Evolutionary conservation across 108 stramenopile genomes (phyloP).

Genomic region (Ochromonas danica): DNA sequence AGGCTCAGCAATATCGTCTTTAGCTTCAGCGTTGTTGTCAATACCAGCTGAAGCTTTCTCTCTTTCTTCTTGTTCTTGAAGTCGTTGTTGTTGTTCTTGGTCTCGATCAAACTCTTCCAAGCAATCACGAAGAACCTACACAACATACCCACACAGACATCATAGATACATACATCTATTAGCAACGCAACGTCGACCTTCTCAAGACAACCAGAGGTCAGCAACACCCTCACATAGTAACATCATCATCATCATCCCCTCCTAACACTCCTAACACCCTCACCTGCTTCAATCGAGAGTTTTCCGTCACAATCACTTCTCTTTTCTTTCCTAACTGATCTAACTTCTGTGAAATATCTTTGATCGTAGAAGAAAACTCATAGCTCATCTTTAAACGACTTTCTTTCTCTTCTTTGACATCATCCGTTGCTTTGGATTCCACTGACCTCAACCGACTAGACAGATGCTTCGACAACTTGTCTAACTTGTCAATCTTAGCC

Average conservation of each 20-base stretch:
- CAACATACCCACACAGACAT: no score
- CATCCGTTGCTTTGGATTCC: not conserved
- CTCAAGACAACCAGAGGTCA: no score
- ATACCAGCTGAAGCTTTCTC: no score
- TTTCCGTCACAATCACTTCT: not conserved
- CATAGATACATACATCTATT: no score
- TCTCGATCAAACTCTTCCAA: not conserved
- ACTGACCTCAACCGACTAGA: not conserved
- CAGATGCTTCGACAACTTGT: not conserved
- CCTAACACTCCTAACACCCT: no score
- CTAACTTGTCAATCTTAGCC: not conserved
- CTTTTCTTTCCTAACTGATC: not conserved
- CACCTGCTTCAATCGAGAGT: not conserved
- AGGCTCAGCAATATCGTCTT: no score
- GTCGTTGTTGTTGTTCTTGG: not conserved
- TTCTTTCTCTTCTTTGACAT: not conserved
- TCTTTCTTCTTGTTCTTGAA: no score
- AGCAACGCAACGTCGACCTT: no score
- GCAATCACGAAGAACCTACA: not conserved
- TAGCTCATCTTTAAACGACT: not conserved
- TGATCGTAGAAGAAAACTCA: not conserved
- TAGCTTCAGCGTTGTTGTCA: no score
- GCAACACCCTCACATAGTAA: no score
- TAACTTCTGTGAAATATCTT: not conserved
- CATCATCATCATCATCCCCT: no score